Base-by-base conservation (phyloP, 2,329 filamentous ascomycete genomes). In the Phialocephala subalpina region DNA sequence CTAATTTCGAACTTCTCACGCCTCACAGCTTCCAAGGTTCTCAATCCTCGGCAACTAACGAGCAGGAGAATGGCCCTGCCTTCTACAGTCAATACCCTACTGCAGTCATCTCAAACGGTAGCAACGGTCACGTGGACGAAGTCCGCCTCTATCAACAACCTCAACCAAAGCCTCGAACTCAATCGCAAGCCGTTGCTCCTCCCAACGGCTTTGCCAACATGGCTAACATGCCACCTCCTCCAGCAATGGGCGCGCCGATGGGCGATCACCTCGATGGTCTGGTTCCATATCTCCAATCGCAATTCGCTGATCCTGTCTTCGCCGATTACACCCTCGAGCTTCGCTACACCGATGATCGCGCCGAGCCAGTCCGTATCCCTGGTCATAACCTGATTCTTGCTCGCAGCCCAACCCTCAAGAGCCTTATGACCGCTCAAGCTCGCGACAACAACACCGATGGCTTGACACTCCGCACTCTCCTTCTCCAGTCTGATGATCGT, bases 1-100 rank as follows among this genome's bases (percentile, higher is more conserved):
- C 53, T 65, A 58, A 69, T 12, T 85, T 85, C 72, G 84, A 83
- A 2, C 84, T 86, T 1, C 82, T 84, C 1, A 87, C 86, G 1
- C 84, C 86, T 3, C 86, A 86, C 68, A 89, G 86, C 75, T 87
- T 87, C 72, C 87, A 88, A 63, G 87, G 83, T 40, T 89, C 87
- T 2, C 87, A 88, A 67, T 82, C 85, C 40, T 87, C 87, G 1
- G 80, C 78, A 5, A 80, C 78, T 18, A 83, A 82, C 45, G 82
- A 84, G 14, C 80, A 78, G 35, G 79, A 78, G 22, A 70, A 67
- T 42, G 71, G 69, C 16, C 67, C 68, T 29, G 57, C 70, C 36
- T 74, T 75, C 63, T 75, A 80, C 61, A 78, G 76, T 29, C 82
- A 81, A 66, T 81, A 79, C 47, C 73, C 78, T 58, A 73, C 79